Evolutionary conservation across 495 filamentous ascomycete species (phyloP), one percentile per base, ranked within the genome.

Genomic region (Podospora pseudopauciseta): DNA sequence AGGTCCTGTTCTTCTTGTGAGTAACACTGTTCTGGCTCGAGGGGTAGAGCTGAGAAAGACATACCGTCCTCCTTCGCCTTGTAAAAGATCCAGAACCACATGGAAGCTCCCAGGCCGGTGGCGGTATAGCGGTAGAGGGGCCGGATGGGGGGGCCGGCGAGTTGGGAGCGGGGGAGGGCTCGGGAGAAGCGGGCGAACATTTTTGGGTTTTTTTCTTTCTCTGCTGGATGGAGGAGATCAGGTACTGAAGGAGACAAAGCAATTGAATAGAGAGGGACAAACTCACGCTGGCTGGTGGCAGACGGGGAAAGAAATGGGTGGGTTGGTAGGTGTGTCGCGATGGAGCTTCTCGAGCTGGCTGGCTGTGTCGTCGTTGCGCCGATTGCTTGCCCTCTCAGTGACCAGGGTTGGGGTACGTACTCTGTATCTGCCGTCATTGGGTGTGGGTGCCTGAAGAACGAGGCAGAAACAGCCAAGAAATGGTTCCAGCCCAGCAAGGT

Each of bases 71-170:
- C 91, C 86, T 93, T 96, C 71, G 94, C 93, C 56, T 96, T 88
- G 77, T 96, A 98, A 90, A 97, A 93, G 71, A 96, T 81, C 80
- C 93, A 98, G 82, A 98, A 98, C 95, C 95, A 99, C 96, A 98
- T 99, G 82, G 89, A 91, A 23, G 95, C 95, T 68, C 93, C 92
- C 62, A 99, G 81, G 64, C 88, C 90, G 30, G 92, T 97, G 57
- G 91, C 95, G 56, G 89, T 84, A 76, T 91, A 90, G 74, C 92
- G 86, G 81, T 98, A 96, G 74, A 97, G 75, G 64, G 87, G 89
- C 65, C 39, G 67, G 67, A 73, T 71, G 44, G 67, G 71, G 62
- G 70, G 70, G 9, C 39, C 39, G 39, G 1, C 39, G 39, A 49
- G 39, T 49, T 49, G 39, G 39, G 39, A 49, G 39, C 39, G 39